Base-by-base conservation (phyloP, 1,284 basidiomycete genomes). In the Prillingera fragicola region DNA sequence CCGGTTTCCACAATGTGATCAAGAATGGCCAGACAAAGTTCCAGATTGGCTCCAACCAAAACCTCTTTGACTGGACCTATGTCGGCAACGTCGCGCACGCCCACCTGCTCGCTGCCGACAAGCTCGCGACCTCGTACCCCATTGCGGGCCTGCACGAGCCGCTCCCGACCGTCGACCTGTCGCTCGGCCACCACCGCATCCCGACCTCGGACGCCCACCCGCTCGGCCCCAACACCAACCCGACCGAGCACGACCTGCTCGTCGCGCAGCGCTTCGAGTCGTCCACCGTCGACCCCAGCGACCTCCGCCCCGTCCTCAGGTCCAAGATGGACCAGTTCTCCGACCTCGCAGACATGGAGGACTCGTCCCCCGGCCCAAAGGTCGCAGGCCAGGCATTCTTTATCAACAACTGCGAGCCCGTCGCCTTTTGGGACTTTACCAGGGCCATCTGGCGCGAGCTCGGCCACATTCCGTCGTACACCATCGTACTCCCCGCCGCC, bases 1-100 rank as follows among this genome's bases (percentile, higher is more conserved):
- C 78, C 3, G 88, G 87, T 14, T 76, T 95, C 35, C 83, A 84
- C 70, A 75, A 84, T 50, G 89, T 86, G 7, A 84, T 91, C 66
- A 78, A 85, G 59, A 80, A 80, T 43, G 80, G 81, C 18, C 87
- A 94, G 70, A 90, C 90, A 3, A 82, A 87, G 55, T 87, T 89
- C 76, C 94, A 97, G 72, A 83, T 99, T 50, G 95, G 95, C 35
- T 77, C 85, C 71, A 97, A 97, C 74, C 80, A 77, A 50, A 98
- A 98, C 69, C 74, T 97, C 9, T 94, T 91, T 60, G 95, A 99
- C 73, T 96, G 88, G 83, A 97, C 94, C 1, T 97, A 96, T 62
- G 90, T 98, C 53, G 88, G 83, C 53, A 99, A 99, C 68, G 85
- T 95, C 50, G 92, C 91, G 0, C 81, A 87, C 62, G 94, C 94